Percentiles rank a stretch among this genome's conserved stretches.
These are phyloP conservation scores for Arbutus unedo DNA, from an alignment of 148 eudicot genomes.

Conservation along the genomic window DNA sequence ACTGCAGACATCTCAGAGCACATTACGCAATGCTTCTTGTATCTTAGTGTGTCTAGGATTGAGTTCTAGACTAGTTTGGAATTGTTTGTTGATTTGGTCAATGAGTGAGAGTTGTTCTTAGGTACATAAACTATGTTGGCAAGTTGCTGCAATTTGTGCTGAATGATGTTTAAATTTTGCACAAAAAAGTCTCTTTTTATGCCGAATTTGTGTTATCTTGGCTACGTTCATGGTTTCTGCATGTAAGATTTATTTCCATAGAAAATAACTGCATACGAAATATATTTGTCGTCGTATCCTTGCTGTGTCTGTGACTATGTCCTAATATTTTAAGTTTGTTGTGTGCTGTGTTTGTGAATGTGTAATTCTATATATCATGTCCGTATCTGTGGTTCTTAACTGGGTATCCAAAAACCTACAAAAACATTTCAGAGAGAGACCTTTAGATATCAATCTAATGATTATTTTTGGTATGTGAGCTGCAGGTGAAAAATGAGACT, in stretches of 20 bases:
- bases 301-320: background rate
- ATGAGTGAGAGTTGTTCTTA: background rate
- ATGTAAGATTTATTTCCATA: background rate
- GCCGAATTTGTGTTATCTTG: background rate
- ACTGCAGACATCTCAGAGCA: too few species aligned
- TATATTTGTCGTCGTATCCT: background rate
- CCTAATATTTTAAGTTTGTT: background rate
- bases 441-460: background rate
- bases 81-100: background rate
- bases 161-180: background rate
- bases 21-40: background rate
- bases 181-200: background rate
- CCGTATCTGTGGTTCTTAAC: background rate
- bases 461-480: background rate
- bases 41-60: background rate
- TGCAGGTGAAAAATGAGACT: slow-evolving; percentile 90
- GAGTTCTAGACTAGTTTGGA: background rate
- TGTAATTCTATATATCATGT: background rate
- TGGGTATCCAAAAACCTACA: background rate
- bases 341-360: background rate
- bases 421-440: background rate
- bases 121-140: background rate
- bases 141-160: background rate
- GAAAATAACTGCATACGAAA: too few species aligned
- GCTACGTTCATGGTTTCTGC: background rate